phyloP scores from a whole-genome alignment of 2,329 filamentous ascomycete species.

The Talaromyces sp. region DNA sequence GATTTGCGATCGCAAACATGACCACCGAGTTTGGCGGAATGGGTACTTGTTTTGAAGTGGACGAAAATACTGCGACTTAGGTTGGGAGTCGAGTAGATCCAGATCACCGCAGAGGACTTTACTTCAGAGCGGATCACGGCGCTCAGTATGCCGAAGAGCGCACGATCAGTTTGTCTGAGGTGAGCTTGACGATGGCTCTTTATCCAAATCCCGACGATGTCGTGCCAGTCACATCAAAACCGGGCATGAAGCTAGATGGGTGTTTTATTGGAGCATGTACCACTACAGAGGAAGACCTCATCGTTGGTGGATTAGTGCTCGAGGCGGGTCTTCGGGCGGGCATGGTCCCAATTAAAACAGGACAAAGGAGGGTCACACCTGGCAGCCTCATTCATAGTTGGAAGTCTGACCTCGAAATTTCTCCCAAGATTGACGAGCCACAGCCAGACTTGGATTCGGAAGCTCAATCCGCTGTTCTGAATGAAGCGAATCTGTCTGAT shows the following conservation, averaged over 20 bases:
- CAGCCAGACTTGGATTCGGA: not conserved
- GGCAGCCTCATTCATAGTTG: constrained; percentile 41
- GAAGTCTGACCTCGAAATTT: constrained; percentile 39
- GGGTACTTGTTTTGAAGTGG: constrained; percentile 1
- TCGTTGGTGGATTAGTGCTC: constrained; percentile 47
- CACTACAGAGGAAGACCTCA: constrained; percentile 49
- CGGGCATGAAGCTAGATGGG: constrained; percentile 41
- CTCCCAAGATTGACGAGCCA: constrained; percentile 20
- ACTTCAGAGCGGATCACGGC: constrained; percentile 44
- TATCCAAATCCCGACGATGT: constrained; percentile 51
- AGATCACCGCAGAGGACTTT: constrained; percentile 16
- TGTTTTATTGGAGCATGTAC: constrained; percentile 53
- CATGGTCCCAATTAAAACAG: constrained; percentile 31
- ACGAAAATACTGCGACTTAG: not conserved
- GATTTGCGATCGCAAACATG: constrained; percentile 54
- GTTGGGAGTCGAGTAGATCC: constrained; percentile 27
- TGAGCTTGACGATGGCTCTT: constrained; percentile 42
- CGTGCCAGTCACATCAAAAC: constrained; percentile 40
- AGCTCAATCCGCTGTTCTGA: too few relatives aligned
- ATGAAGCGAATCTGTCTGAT: not conserved
- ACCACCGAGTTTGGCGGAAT: constrained; percentile 31
- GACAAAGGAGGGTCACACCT: constrained; percentile 44
- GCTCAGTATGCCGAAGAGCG: constrained; percentile 42
- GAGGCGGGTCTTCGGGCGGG: constrained; percentile 41
- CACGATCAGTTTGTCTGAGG: constrained; percentile 41